Percentiles rank a stretch among this genome's conserved stretches.
Conservation (phyloP, 805 yeast species). For the Candida sithepensis region DNA sequence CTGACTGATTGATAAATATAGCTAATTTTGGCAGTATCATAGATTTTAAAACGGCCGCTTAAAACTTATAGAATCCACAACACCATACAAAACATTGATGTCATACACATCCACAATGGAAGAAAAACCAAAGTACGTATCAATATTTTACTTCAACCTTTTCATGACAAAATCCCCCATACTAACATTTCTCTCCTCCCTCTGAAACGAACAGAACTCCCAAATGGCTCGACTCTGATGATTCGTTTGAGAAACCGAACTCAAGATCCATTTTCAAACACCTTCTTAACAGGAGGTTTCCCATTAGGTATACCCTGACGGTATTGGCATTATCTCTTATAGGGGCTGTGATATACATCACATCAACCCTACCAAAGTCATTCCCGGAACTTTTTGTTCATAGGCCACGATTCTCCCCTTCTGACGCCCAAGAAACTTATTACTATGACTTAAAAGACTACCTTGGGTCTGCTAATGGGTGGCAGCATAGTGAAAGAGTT, state of each 20-base stretch:
- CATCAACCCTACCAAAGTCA: not conserved
- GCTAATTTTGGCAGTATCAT: too few relatives aligned
- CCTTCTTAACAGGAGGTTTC: not conserved
- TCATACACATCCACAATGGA: not conserved
- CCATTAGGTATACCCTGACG: not conserved
- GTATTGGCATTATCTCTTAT: not conserved
- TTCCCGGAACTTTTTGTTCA: constrained; percentile 8
- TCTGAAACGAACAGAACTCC: constrained; percentile 1
- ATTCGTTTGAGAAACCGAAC: not conserved
- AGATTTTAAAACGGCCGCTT: too few relatives aligned
- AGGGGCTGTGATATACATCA: not conserved
- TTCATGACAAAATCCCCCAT: too few relatives aligned
- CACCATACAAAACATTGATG: not conserved
- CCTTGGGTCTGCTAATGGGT: constrained; percentile 44
- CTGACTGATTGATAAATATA: too few relatives aligned
- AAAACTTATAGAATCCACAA: too few relatives aligned
- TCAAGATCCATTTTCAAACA: not conserved
- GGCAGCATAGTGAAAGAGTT: constrained; percentile 51
- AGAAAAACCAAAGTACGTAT: not conserved
- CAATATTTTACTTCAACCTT: too few relatives aligned
- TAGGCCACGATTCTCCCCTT: constrained; percentile 14
- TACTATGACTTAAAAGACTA: constrained; percentile 41
- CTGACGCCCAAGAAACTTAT: constrained; percentile 13
- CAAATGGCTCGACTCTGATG: not conserved
- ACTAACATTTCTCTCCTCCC: not conserved